Base-by-base conservation (phyloP, 495 filamentous ascomycete species). In the Penicillium riverlandense region DNA sequence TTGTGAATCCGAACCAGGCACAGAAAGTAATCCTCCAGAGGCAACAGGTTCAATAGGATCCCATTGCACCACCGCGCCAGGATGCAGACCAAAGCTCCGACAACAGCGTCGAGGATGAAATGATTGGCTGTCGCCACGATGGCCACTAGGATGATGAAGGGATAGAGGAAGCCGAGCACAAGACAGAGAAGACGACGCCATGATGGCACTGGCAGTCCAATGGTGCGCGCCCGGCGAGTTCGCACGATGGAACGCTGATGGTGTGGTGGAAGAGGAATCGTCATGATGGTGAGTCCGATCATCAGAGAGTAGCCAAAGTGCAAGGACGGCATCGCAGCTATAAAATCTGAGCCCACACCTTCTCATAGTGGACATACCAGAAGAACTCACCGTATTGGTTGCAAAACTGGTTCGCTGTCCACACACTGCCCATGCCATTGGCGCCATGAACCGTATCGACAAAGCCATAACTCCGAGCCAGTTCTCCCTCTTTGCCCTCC, bases 221-320 rank as follows among this genome's bases (percentile, higher is more conserved):
- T 29, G 16, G 27, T 35, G 15, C 58, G 53, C 6, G 48, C 38
- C 9, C 58, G 40, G 8, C 58, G 53, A 42, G 52, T 39, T 29
- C 50, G 50, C 15, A 56, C 32, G 16, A 49, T 40, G 11, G 50
- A 43, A 12, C 60, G 55, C 36, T 52, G 61, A 34, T 69, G 61
- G 16, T 63, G 61, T 9, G 55, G 53, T 29, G 63, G 61, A 14
- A 77, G 62, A 27, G 75, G 74, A 31, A 79, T 70, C 15, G 62
- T 64, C 60, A 78, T 71, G 44, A 88, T 74, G 0, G 84, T 87
- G 12, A 82, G 62, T 11, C 85, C 85, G 47, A 89, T 82, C 57
- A 85, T 76, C 29, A 90, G 77, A 6, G 85, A 82, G 54, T 88
- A 90, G 9, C 84, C 85, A 58, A 90, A 90, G 57, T 90, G 84